Conservation (phyloP, 306 rosid genomes). For the Rubus idaeus region DNA sequence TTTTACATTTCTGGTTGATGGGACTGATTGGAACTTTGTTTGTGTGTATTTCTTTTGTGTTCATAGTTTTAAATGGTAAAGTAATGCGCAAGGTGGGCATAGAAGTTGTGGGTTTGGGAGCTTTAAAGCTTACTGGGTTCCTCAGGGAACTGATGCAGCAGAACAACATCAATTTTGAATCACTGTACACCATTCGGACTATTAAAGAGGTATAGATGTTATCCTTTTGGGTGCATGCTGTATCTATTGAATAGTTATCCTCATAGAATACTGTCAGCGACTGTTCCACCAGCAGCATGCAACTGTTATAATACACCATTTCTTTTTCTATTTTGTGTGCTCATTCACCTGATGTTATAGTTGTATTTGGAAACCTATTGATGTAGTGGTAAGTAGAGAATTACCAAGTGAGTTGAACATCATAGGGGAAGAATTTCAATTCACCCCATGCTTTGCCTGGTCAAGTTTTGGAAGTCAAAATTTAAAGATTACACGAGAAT, state of each 20-base stretch:
- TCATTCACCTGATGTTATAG: neutral
- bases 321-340: neutral
- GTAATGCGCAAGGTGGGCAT: conserved; percentile 91
- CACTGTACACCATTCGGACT: conserved; percentile 71
- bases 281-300: neutral
- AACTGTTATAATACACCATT: neutral
- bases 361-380: neutral
- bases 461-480: neutral
- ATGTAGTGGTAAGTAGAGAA: neutral
- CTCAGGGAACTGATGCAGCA: conserved; percentile 81
- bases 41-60: conserved; percentile 4
- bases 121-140: conserved; percentile 77
- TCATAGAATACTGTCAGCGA: neutral
- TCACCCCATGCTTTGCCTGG: neutral
- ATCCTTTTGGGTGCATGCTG: conserved; percentile 9
- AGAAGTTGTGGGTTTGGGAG: conserved; percentile 89
- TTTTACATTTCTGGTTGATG: neutral
- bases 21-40: conserved; percentile 4
- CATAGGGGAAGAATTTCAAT: conserved; percentile 5
- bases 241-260: neutral
- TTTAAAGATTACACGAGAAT: neutral
- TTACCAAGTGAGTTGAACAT: neutral
- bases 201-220: conserved; percentile 69
- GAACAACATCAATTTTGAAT: conserved; percentile 64
- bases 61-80: conserved; percentile 74